Base-by-base conservation (phyloP, 805 yeast genomes). In the Metschnikowia gruessii region DNA sequence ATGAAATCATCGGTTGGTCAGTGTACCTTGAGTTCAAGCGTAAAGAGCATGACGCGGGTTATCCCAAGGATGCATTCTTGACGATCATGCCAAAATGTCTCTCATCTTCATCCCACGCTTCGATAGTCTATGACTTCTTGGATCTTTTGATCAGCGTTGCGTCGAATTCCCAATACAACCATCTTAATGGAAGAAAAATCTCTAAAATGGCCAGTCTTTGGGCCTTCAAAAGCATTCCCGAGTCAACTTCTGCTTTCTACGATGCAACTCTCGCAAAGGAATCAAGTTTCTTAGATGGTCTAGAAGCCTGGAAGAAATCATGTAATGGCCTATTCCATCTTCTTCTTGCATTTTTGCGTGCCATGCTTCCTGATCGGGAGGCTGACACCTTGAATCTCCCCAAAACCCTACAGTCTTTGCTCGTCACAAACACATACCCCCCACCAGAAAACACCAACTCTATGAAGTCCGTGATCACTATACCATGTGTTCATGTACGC, bases 251-350 rank as follows among this genome's bases (percentile, higher is more conserved):
- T 34, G 58, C 72, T 11, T 70, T 70, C 38, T 69, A 59, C 46
- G 69, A 69, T 46, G 74, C 76, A 1, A 70, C 72, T 11, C 35
- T 59, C 31, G 50, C 39, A 13, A 52, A 56, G 48, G 75, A 70
- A 46, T 55, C 58, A 43, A 61, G 58, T 37, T 87, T 86, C 61
- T 76, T 77, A 31, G 83, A 85, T 51, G 96, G 96, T 2, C 63
- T 88, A 45, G 78, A 79, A 37, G 77, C 79, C 38, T 89, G 96
- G 96, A 70, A 83, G 35, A 81, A 86, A 2, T 87, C 90, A 2
- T 82, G 94, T 4, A 88, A 87, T 60, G 97, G 96, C 0, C 78
- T 88, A 68, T 85, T 87, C 58, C 97, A 90, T 63, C 64, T 90
- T 28, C 70, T 88, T 19, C 65, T 88, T 29, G 78, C 96, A 2